Conservation (phyloP, 2,329 filamentous ascomycete species). For the Fusarium longipes region DNA sequence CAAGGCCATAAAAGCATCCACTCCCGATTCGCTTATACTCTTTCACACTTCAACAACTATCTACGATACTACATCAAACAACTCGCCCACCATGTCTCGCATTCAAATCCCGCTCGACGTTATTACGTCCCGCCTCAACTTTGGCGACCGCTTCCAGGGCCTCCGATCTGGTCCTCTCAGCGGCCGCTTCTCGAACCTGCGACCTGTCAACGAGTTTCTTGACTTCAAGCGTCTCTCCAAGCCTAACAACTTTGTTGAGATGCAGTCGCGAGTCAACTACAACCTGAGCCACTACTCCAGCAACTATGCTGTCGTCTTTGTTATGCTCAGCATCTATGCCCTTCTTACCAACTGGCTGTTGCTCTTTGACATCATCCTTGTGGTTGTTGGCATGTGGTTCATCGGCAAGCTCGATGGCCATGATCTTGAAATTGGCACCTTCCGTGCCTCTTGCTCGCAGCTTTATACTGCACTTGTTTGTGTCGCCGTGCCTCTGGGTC, state of each 20-base stretch:
- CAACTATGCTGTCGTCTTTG: conserved; percentile 95
- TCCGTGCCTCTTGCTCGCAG: conserved; percentile 88
- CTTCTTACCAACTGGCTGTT: conserved; percentile 87
- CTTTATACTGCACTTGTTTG: conserved; percentile 90
- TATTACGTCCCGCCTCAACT: conserved; percentile 89
- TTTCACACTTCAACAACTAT: conserved; percentile 17
- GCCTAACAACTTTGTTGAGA: conserved; percentile 88
- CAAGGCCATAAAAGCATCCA: conserved; percentile 35
- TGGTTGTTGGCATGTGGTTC: conserved; percentile 86
- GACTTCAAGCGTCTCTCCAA: conserved; percentile 96
- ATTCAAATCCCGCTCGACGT: conserved; percentile 94
- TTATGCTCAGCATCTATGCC: conserved; percentile 96
- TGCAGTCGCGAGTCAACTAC: conserved; percentile 95
- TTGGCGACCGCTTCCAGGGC: conserved; percentile 85
- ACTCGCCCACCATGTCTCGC: conserved; percentile 72
- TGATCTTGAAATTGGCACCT: conserved; percentile 86
- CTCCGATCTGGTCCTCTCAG: conserved; percentile 82
- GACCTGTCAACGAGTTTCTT: conserved; percentile 91
- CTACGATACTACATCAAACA: conserved; percentile 22
- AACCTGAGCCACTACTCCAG: conserved; percentile 97
- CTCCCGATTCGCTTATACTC: conserved; percentile 20
- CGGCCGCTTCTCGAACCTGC: conserved; percentile 90
- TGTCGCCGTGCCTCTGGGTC: conserved; percentile 83
- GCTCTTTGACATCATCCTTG: conserved; percentile 91
- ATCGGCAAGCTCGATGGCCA: conserved; percentile 91